These are phyloP conservation scores for Fennellomyces sp. DNA, from an alignment of 371 early-diverging fungal species.

Conservation along the genomic window DNA sequence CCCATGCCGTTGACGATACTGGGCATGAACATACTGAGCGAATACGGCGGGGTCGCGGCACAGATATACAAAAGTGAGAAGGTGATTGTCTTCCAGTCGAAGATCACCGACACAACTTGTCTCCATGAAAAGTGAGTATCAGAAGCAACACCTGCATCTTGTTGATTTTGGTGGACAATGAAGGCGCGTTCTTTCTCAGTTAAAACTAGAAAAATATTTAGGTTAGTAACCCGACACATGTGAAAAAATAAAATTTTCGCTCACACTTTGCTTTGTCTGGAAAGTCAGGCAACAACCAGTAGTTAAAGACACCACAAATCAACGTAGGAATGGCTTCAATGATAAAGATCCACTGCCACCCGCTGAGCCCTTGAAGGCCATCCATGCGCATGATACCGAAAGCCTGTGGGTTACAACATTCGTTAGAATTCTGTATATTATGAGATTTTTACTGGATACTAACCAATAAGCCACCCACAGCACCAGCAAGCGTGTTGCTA, in stretches of 20 bases:
- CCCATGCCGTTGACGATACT: constrained; percentile 74
- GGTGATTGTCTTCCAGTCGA: constrained; percentile 62
- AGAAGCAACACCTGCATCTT: constrained; percentile 64
- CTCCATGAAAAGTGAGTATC: constrained; percentile 64
- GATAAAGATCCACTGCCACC: constrained; percentile 75
- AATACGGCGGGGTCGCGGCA: constrained; percentile 64
- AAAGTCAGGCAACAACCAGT: constrained; percentile 68
- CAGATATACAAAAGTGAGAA: constrained; percentile 64
- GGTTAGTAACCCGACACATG: not conserved
- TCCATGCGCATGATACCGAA: constrained; percentile 63
- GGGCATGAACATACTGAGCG: constrained; percentile 68
- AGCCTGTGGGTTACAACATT: constrained; percentile 14
- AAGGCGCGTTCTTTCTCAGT: constrained; percentile 57
- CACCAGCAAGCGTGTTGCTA: not conserved
- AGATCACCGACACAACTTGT: constrained; percentile 56
- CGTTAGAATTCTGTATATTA: no score
- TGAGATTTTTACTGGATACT: not conserved
- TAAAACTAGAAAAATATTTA: constrained; percentile 39
- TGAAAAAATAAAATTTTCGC: not conserved
- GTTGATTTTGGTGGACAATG: constrained; percentile 54
- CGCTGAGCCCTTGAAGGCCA: constrained; percentile 44
- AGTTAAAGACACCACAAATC: constrained; percentile 58
- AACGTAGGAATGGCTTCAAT: constrained; percentile 76
- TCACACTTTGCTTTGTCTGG: constrained; percentile 57
- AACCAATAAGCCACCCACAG: not conserved